Percentiles rank a stretch among this genome's conserved stretches.
phyloP scores from a whole-genome alignment of 2,329 filamentous ascomycete genomes.

The Fusarium acutatum region DNA sequence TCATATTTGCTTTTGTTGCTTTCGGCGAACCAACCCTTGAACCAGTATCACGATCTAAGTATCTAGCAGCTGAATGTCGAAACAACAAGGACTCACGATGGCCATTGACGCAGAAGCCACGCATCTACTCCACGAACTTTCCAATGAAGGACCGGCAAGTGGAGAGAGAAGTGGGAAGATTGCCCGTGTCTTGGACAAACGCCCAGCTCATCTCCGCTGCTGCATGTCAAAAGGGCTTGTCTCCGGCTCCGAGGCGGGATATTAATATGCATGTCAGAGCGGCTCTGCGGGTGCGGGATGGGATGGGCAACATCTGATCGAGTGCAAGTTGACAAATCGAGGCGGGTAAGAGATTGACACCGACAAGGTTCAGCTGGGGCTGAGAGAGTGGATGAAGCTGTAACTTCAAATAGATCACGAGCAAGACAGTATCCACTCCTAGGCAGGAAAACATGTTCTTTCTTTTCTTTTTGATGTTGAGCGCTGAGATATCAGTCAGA shows the following conservation, averaged over 20 bases:
- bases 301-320: neutral
- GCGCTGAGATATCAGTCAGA: constrained; percentile 6
- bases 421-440: neutral
- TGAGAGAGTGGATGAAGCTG: neutral
- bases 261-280: constrained; percentile 12
- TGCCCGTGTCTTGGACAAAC: neutral
- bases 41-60: neutral
- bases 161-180: neutral
- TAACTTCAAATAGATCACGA: neutral
- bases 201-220: constrained; percentile 18
- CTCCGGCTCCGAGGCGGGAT: constrained; percentile 21
- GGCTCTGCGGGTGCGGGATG: neutral
- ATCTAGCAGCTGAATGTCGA: neutral
- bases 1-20: constrained; percentile 8
- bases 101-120: neutral
- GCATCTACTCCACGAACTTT: neutral
- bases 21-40: neutral
- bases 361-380: neutral
- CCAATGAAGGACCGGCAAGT: constrained; percentile 17
- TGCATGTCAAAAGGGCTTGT: neutral
- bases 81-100: neutral
- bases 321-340: neutral
- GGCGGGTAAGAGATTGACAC: neutral
- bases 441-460: neutral
- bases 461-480: constrained; percentile 3